These are phyloP conservation scores for Pyricularia grisea DNA, from an alignment of 2,329 filamentous ascomycete species.

Conservation along the genomic window DNA sequence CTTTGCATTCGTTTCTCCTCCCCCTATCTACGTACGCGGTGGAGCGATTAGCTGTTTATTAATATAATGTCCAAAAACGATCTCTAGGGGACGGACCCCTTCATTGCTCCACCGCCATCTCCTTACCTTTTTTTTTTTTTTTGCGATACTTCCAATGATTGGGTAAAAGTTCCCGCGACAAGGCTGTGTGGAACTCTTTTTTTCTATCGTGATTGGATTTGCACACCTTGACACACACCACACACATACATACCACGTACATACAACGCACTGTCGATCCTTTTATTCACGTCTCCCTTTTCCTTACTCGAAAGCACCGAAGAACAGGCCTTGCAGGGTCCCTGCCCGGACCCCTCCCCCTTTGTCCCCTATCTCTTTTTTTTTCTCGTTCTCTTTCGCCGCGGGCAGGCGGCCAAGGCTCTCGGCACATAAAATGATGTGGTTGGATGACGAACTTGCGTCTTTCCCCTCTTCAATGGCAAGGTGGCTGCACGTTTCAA, in stretches of 20 bases:
- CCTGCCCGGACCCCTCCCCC: neutral
- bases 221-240: neutral
- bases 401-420: neutral
- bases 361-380: neutral
- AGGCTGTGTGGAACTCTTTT: neutral
- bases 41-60: neutral
- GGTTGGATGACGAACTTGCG: neutral
- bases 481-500: neutral
- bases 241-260: neutral
- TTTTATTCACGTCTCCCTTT: neutral
- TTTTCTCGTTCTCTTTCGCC: neutral
- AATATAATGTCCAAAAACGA: neutral
- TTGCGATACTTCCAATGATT: neutral
- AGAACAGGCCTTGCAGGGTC: neutral
- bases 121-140: neutral
- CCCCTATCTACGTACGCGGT: neutral
- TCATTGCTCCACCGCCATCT: neutral
- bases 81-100: neutral
- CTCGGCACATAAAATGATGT: neutral
- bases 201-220: neutral
- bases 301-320: neutral
- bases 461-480: neutral
- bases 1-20: too few relatives aligned
- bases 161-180: neutral
- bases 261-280: neutral